A percentile compares a stretch with the other conserved stretches of the same genome.
Evolutionary conservation across 768 basidiomycete genomes (phyloP).

Genomic region (Leccinum disarticulatum): DNA sequence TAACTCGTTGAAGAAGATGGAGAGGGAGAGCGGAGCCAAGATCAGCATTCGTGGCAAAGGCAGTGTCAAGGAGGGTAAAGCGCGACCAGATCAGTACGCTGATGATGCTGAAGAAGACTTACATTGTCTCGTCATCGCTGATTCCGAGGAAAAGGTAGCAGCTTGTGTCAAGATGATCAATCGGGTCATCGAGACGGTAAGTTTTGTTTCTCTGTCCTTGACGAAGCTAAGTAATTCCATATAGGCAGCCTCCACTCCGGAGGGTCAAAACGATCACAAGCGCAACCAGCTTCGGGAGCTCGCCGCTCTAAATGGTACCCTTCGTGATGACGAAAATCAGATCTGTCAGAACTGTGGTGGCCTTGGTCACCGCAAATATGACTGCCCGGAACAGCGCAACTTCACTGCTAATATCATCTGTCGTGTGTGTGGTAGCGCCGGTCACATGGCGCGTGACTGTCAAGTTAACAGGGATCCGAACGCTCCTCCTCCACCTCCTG

Average conservation of each 20-base stretch:
- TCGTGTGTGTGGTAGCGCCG: slow-evolving; percentile 95
- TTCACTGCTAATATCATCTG: slow-evolving; percentile 99
- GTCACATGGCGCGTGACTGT: slow-evolving; percentile 99
- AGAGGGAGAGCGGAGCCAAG: slow-evolving; percentile 95
- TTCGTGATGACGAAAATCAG: slow-evolving; percentile 99
- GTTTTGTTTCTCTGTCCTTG: slow-evolving; percentile 24
- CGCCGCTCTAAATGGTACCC: slow-evolving; percentile 95
- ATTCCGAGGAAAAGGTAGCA: slow-evolving; percentile 88
- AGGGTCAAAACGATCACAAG: slow-evolving; percentile 99
- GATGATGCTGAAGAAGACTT: slow-evolving; percentile 99
- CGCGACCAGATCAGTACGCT: slow-evolving; percentile 88
- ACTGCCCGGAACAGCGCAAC: slow-evolving; percentile 97
- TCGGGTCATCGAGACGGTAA: slow-evolving; percentile 94
- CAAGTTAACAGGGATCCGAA: slow-evolving; percentile 91
- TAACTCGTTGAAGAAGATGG: slow-evolving; percentile 99
- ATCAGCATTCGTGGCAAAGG: slow-evolving; percentile 99
- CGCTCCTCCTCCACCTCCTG: slow-evolving; percentile 50
- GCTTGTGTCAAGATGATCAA: slow-evolving; percentile 95
- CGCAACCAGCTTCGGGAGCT: slow-evolving; percentile 97
- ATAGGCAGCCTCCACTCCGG: slow-evolving; percentile 97
- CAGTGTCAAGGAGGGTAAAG: slow-evolving; percentile 98
- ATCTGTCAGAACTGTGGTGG: slow-evolving; percentile 97
- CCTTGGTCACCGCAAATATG: slow-evolving; percentile 96
- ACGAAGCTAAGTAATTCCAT: background rate
- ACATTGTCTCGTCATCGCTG: slow-evolving; percentile 94